Base-by-base conservation (phyloP, 208 protist genomes). In the Strigomonas culicis region DNA sequence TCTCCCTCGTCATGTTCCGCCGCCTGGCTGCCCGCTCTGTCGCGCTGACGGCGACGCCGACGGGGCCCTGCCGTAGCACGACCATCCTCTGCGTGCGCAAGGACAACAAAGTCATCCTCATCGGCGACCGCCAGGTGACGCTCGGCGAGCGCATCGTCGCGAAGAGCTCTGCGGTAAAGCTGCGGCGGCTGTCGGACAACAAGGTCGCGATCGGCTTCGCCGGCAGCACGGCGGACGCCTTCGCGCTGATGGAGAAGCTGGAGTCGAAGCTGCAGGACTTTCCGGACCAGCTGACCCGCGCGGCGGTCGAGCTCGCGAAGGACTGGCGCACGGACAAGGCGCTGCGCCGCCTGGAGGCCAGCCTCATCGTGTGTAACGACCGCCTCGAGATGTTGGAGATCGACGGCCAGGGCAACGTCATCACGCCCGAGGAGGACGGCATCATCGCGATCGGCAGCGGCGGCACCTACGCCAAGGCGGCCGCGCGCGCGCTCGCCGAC, bases 171-270 rank as follows among this genome's bases (percentile, higher is more conserved):
- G 82, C 88, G 28, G 82, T 82, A 71, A 93, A 95, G 76, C 82
- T 95, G 51, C 86, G 90, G 22, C 68, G 75, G 61, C 77, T 92
- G 36, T 82, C 77, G n/a, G 49, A 58, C 44, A 82, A 88, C 28
- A 85, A 89, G 65, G 88, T 98, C 11, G 75, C 95, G 17, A 87
- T 95, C 41, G 96, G 96, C 51, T 98, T 98, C 65, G 94, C 95
- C 24, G 97, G 97, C 24, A 88, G 83, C 71, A 97, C 95, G 19
- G 97, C 95, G 4, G 97, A 98, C 60, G 95, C 92, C n/a, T 90
- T 98, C 24, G 93, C 97, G 22, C 72, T 98, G n/a, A 94, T 98
- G 84, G 97, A 98, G 70, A 94, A 94, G 66, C 76, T 98, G 1
- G 94, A 98, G 68, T 85, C 77, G 56, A 97, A 98, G 72, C 69